Conservation (phyloP, 2,329 filamentous ascomycete genomes). For the Amauroascus verrucosus region DNA sequence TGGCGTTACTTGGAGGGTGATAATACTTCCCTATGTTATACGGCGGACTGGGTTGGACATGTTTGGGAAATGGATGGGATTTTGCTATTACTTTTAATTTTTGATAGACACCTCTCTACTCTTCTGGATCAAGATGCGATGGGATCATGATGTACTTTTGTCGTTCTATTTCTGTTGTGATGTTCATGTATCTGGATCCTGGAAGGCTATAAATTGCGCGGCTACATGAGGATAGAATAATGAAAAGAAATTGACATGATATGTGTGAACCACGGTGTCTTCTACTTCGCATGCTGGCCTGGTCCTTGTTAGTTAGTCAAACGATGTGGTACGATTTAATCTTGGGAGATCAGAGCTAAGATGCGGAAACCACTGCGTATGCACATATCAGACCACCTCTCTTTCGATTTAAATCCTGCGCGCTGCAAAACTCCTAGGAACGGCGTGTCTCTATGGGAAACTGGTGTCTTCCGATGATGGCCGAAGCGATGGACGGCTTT, state of each 20-base stretch:
- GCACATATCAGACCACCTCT: not conserved
- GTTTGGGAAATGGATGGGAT: not conserved
- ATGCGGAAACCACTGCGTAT: not conserved
- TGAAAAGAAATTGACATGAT: constrained; percentile 4
- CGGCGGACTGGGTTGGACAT: constrained; percentile 3
- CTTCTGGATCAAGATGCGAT: constrained; percentile 11
- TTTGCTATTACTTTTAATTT: constrained; percentile 1
- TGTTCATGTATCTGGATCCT: constrained; percentile 11
- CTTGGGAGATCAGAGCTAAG: too few species aligned
- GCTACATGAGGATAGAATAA: not conserved
- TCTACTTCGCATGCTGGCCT: not conserved
- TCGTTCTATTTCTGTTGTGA: constrained; percentile 16
- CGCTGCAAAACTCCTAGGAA: too few species aligned
- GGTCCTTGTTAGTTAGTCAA: not conserved
- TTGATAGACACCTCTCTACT: constrained; percentile 20
- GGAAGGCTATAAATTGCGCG: not conserved
- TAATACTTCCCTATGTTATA: constrained; percentile 1
- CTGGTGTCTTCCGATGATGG: not conserved
- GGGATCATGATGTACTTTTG: constrained; percentile 31
- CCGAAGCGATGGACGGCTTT: not conserved
- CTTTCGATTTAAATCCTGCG: not conserved
- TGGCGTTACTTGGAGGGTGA: constrained; percentile 4
- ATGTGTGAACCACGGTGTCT: not conserved
- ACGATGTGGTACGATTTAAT: too few species aligned
- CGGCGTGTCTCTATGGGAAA: not conserved